Percentiles rank a stretch among this genome's conserved stretches.
These are phyloP conservation scores for Davidsoniella australis DNA, from an alignment of 2,329 filamentous ascomycete species.

Conservation along the genomic window DNA sequence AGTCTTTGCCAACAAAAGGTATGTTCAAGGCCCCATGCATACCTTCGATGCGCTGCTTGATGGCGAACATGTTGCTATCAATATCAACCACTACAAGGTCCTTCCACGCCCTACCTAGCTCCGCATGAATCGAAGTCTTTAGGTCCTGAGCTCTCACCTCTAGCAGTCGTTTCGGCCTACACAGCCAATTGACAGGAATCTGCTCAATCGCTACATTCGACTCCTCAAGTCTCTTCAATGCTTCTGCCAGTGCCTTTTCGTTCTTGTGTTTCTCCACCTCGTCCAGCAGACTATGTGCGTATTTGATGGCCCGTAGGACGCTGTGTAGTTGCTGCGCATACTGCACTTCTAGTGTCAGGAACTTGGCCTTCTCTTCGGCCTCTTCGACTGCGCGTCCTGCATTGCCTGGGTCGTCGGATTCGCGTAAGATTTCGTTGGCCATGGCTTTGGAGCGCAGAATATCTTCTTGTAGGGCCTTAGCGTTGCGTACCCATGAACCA, in stretches of 20 bases:
- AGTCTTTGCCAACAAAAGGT: no score
- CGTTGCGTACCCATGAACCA: constrained; percentile 71
- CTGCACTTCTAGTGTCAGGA: constrained; percentile 38
- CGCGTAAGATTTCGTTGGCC: constrained; percentile 63
- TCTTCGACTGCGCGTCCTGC: constrained; percentile 36
- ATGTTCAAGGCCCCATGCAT: not conserved
- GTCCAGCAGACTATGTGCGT: constrained; percentile 43
- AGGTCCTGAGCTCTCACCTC: constrained; percentile 48
- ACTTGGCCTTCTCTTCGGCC: constrained; percentile 36
- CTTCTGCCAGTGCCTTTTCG: constrained; percentile 39
- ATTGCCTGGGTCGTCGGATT: constrained; percentile 47
- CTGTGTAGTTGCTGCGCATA: constrained; percentile 40
- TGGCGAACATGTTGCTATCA: constrained; percentile 34
- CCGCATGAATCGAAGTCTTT: constrained; percentile 46
- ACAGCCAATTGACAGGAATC: constrained; percentile 43
- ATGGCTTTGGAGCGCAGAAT: constrained; percentile 65
- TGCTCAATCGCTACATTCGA: constrained; percentile 40
- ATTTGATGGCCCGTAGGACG: constrained; percentile 32
- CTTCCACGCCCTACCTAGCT: constrained; percentile 55
- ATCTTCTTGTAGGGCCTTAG: constrained; percentile 69
- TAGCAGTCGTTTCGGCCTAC: constrained; percentile 47
- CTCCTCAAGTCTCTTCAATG: constrained; percentile 38
- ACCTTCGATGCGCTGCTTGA: constrained; percentile 22
- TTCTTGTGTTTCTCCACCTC: constrained; percentile 40
- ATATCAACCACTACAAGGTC: constrained; percentile 46